Conservation (phyloP, 371 early-diverging fungal genomes). For the Choanephora cucurbitarum region DNA sequence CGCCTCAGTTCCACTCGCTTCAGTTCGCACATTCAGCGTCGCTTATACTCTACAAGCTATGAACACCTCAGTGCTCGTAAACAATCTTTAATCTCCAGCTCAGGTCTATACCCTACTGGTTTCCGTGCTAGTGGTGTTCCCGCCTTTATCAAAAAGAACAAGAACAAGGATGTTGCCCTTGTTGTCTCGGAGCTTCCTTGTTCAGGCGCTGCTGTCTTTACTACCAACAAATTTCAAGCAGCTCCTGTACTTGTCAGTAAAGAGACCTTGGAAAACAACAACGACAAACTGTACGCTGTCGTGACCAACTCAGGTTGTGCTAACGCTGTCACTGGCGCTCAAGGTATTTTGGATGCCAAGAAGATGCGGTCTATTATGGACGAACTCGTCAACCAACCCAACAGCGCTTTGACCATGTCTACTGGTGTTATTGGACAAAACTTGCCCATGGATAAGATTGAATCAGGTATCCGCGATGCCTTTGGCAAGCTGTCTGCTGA, state of each 20-base stretch:
- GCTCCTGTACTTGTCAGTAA: conserved; percentile 87
- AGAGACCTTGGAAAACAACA: conserved; percentile 57
- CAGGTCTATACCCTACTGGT: conserved; percentile 75
- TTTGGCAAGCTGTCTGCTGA: conserved; percentile 48
- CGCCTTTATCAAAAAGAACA: conserved; percentile 84
- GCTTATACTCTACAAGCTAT: conserved; percentile 26
- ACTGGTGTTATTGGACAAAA: conserved; percentile 97
- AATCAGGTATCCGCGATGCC: conserved; percentile 64
- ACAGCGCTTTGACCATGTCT: conserved; percentile 83
- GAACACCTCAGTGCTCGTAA: conserved; percentile 38
- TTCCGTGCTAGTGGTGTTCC: conserved; percentile 80
- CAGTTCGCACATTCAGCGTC: conserved; percentile 5
- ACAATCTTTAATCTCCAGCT: conserved; percentile 49
- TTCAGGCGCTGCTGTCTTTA: conserved; percentile 89
- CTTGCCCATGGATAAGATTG: conserved; percentile 83
- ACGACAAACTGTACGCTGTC: conserved; percentile 61
- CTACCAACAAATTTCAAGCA: conserved; percentile 89
- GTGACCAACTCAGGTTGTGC: conserved; percentile 94
- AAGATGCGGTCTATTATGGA: conserved; percentile 68
- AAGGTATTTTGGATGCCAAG: conserved; percentile 81
- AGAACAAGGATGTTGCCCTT: conserved; percentile 78
- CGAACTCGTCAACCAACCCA: conserved; percentile 38
- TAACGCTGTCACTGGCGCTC: conserved; percentile 92
- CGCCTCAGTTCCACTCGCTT: conserved; percentile 7
- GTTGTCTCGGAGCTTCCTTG: conserved; percentile 76